A percentile compares a stretch with the other conserved stretches of the same genome.
These are phyloP conservation scores for Phytophthora citrophthora DNA, from an alignment of 352 stramenopile species.

Conservation along the genomic window DNA sequence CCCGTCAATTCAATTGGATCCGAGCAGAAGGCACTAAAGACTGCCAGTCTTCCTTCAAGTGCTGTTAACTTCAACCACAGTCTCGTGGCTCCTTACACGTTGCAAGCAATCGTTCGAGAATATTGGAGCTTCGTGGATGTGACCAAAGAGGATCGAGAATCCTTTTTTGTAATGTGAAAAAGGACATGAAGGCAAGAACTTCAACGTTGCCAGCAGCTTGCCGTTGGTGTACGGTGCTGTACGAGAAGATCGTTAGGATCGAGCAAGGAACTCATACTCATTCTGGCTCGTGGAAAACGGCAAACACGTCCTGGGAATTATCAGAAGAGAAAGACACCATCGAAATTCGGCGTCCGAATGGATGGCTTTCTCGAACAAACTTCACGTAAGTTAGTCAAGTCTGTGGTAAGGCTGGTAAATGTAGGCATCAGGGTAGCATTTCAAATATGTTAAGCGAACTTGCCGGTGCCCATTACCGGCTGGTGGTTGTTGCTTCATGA, in stretches of 20 bases:
- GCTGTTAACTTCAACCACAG: slow-evolving; percentile 35
- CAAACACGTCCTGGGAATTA: too few relatives aligned
- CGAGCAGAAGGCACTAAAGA: neutral
- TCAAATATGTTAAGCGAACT: neutral
- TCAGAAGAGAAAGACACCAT: too few relatives aligned
- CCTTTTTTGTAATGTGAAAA: slow-evolving; percentile 23
- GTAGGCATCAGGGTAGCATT: neutral
- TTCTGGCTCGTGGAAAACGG: too few relatives aligned
- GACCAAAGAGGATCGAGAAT: neutral
- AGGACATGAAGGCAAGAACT: slow-evolving; percentile 13
- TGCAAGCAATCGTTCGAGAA: slow-evolving; percentile 1
- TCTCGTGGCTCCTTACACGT: neutral
- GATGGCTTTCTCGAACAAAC: neutral
- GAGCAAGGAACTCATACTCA: too few relatives aligned
- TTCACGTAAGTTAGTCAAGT: neutral
- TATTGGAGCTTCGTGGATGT: neutral
- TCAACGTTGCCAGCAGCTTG: slow-evolving; percentile 5
- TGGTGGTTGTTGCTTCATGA: too few relatives aligned
- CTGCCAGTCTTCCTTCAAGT: slow-evolving; percentile 19
- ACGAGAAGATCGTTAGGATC: too few relatives aligned
- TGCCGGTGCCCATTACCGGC: too few relatives aligned
- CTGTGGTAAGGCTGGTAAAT: neutral
- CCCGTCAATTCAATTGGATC: slow-evolving; percentile 8
- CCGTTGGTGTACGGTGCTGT: too few relatives aligned
- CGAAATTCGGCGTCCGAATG: too few relatives aligned